Evolutionary conservation across 108 stramenopile genomes (phyloP).

Genomic region (Fragilaria crotonensis): DNA sequence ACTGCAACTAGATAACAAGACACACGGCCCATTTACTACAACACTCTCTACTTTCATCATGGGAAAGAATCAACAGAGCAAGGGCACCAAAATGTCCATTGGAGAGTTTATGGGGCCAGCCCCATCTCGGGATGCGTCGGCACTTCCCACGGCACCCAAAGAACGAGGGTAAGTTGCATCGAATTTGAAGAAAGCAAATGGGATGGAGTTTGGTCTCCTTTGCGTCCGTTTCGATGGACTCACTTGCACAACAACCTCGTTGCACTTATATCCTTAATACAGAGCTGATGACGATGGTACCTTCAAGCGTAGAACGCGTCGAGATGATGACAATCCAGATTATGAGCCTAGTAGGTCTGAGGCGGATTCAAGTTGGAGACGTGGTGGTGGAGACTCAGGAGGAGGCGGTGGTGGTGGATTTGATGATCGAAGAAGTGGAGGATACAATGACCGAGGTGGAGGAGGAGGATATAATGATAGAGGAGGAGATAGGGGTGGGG

Average conservation of each 20-base stretch:
- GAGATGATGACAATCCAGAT: constrained; percentile 16
- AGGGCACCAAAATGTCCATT: constrained; percentile 53
- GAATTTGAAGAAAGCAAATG: constrained; percentile 15
- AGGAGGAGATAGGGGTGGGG: constrained; percentile 19
- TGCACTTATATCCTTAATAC: constrained; percentile 4
- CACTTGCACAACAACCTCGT: not conserved
- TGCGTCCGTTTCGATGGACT: not conserved
- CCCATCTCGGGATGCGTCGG: constrained; percentile 10
- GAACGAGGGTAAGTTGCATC: constrained; percentile 31
- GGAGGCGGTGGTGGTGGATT: constrained; percentile 1
- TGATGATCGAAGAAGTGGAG: constrained; percentile 14
- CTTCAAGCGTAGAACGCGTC: constrained; percentile 38
- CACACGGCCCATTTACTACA: too few species aligned
- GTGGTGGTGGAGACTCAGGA: constrained; percentile 29
- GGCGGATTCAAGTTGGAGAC: constrained; percentile 40
- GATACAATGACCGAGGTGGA: constrained; percentile 9
- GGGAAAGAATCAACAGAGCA: constrained; percentile 23
- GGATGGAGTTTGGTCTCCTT: constrained; percentile 17
- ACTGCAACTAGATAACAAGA: too few species aligned
- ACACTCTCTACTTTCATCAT: too few species aligned
- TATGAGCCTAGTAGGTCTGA: constrained; percentile 32
- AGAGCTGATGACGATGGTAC: constrained; percentile 64
- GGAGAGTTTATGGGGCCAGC: constrained; percentile 49
- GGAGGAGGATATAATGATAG: not conserved
- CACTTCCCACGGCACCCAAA: constrained; percentile 41